Percentiles rank a stretch among this genome's conserved stretches.
Evolutionary conservation across 192 early-diverging fungal genomes (phyloP).

Genomic region (Irineochytrium annulatum): DNA sequence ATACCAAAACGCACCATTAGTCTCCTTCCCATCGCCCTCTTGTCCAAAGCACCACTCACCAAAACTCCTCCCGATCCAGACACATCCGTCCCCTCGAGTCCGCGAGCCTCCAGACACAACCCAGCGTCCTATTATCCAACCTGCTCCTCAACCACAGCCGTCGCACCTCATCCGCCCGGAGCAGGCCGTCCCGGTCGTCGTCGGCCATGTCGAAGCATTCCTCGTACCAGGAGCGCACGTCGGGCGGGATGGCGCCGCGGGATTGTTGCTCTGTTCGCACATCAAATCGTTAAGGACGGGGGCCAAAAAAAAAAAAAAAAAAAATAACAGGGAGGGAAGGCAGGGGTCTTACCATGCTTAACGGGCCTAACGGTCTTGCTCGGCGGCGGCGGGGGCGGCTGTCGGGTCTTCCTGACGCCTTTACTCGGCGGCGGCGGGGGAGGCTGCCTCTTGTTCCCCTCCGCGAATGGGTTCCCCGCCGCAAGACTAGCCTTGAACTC

Average conservation of each 20-base stretch:
- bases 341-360: too few relatives aligned
- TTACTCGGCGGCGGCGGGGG: background rate
- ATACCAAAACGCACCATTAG: background rate
- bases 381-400: background rate
- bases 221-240: background rate
- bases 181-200: background rate
- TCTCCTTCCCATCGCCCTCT: background rate
- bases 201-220: background rate
- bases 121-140: slow-evolving; percentile 12
- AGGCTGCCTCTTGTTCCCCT: background rate
- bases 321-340: background rate
- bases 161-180: slow-evolving; percentile 18
- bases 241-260: slow-evolving; percentile 2
- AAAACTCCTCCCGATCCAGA: slow-evolving; percentile 14
- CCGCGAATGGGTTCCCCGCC: background rate
- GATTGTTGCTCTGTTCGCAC: too few relatives aligned
- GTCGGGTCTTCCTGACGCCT: background rate
- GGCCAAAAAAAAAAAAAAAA: background rate
- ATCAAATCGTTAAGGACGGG: too few relatives aligned
- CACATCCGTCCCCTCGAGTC: background rate
- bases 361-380: background rate
- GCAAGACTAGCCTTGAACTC: background rate
- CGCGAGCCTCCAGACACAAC: slow-evolving; percentile 10
- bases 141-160: slow-evolving; percentile 23
- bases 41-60: slow-evolving; percentile 3